These are phyloP conservation scores for Alternaria novae-zelandiae DNA, from an alignment of 2,329 filamentous ascomycete genomes.

Conservation along the genomic window DNA sequence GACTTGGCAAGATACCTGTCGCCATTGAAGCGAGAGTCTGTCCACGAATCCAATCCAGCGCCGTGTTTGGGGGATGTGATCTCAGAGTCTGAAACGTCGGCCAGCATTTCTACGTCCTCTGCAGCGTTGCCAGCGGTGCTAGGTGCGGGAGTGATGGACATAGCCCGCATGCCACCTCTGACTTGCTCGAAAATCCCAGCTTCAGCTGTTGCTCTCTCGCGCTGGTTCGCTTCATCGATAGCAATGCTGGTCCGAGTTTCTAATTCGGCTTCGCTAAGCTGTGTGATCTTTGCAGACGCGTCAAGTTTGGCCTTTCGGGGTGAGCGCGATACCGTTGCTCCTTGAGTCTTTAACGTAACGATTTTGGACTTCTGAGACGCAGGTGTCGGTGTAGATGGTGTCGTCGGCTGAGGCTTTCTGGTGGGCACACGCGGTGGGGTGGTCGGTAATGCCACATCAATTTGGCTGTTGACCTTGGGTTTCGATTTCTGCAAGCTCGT, in stretches of 20 bases:
- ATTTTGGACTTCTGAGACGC: not conserved
- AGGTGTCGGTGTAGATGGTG: not conserved
- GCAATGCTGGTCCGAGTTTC: not conserved
- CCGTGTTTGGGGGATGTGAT: not conserved
- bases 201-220: not conserved
- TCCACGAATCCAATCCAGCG: slow-evolving; percentile 1
- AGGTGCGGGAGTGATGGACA: not conserved
- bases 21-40: not conserved
- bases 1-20: slow-evolving; percentile 7
- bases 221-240: not conserved
- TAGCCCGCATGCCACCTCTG: not conserved
- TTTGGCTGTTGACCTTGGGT: not conserved
- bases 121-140: not conserved
- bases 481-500: not conserved
- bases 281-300: not conserved
- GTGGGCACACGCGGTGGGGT: not conserved
- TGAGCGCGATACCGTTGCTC: not conserved
- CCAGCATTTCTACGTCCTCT: not conserved
- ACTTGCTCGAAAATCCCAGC: not conserved
- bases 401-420: not conserved
- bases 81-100: not conserved
- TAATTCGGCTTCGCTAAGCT: not conserved
- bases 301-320: not conserved
- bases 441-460: not conserved
- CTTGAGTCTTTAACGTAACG: not conserved